phyloP scores from a whole-genome alignment of 2,329 filamentous ascomycete genomes.

The Fusarium tricinctum region DNA sequence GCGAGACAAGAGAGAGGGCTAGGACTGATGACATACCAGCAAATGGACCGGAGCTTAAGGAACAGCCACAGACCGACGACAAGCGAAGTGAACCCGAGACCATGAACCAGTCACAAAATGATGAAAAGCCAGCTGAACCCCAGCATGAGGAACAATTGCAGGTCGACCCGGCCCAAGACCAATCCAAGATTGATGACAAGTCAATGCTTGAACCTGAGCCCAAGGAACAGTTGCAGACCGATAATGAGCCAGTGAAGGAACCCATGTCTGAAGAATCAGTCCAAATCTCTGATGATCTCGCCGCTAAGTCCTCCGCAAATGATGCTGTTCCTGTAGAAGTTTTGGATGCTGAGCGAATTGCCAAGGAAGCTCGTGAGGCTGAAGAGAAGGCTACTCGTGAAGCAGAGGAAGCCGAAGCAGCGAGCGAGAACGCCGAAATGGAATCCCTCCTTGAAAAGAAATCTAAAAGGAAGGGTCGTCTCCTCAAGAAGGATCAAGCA shows the following conservation, averaged over 20 bases:
- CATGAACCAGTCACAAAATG: not conserved
- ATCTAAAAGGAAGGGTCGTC: slow-evolving; percentile 38
- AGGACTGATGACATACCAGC: not conserved
- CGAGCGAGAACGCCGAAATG: slow-evolving; percentile 52
- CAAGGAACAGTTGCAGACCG: too few species aligned
- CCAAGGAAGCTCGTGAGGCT: slow-evolving; percentile 27
- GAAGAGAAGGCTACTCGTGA: slow-evolving; percentile 44
- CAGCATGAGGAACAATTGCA: too few species aligned
- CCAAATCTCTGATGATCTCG: slow-evolving; percentile 2
- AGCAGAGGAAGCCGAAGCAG: slow-evolving; percentile 42
- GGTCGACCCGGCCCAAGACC: not conserved
- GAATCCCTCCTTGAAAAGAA: slow-evolving; percentile 60
- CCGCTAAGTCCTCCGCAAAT: slow-evolving; percentile 8
- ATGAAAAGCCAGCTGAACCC: not conserved
- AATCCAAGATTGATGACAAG: not conserved
- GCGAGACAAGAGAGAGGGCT: not conserved
- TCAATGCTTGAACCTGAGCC: too few species aligned
- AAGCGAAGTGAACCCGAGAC: not conserved
- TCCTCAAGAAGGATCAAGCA: slow-evolving; percentile 43
- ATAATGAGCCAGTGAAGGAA: not conserved
- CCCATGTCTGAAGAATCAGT: not conserved
- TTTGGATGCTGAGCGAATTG: slow-evolving; percentile 34
- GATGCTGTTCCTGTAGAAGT: slow-evolving; percentile 50
- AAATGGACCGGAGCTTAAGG: not conserved
- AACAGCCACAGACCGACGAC: slow-evolving; percentile 10